phyloP scores from a whole-genome alignment of 23 red algal genomes.

The Chondrus crispus region DNA sequence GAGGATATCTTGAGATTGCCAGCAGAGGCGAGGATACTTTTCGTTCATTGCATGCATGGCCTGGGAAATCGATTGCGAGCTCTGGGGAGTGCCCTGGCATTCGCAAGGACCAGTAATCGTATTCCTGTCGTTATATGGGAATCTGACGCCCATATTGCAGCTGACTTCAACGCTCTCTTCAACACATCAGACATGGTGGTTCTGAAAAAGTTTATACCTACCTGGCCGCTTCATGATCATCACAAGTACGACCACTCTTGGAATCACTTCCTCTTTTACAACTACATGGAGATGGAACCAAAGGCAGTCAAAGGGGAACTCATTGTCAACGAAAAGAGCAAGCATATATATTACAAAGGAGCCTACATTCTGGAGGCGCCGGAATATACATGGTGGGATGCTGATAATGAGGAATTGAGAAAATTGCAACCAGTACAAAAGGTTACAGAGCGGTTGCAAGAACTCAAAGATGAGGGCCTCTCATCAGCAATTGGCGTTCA shows the following conservation, averaged over 20 bases:
- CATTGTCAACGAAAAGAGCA: conserved; percentile 55
- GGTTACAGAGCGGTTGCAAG: background rate
- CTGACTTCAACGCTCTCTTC: conserved; percentile 72
- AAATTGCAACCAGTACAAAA: conserved; percentile 47
- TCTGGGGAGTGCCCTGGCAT: conserved; percentile 58
- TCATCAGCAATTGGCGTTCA: conserved; percentile 64
- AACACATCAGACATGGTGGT: conserved; percentile 39
- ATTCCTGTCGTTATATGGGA: conserved; percentile 81
- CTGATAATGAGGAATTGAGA: conserved; percentile 65
- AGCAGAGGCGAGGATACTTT: conserved; percentile 22
- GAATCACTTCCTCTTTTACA: conserved; percentile 54
- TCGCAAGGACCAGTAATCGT: conserved; percentile 35
- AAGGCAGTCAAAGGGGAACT: conserved; percentile 63
- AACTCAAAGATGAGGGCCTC: conserved; percentile 11
- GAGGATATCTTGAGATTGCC: background rate
- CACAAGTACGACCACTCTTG: conserved; percentile 59
- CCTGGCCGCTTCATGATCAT: conserved; percentile 45
- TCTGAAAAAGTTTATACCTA: conserved; percentile 32
- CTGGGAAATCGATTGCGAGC: conserved; percentile 79
- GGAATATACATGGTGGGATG: conserved; percentile 71
- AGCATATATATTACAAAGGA: conserved; percentile 81
- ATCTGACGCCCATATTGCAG: conserved; percentile 70
- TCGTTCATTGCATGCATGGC: conserved; percentile 72
- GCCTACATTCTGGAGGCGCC: conserved; percentile 80
- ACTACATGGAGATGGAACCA: conserved; percentile 83